Percentiles rank a stretch among this genome's conserved stretches.
Evolutionary conservation across 2,329 filamentous ascomycete species (phyloP).

Genomic region (Decorospora gaudefroyi): DNA sequence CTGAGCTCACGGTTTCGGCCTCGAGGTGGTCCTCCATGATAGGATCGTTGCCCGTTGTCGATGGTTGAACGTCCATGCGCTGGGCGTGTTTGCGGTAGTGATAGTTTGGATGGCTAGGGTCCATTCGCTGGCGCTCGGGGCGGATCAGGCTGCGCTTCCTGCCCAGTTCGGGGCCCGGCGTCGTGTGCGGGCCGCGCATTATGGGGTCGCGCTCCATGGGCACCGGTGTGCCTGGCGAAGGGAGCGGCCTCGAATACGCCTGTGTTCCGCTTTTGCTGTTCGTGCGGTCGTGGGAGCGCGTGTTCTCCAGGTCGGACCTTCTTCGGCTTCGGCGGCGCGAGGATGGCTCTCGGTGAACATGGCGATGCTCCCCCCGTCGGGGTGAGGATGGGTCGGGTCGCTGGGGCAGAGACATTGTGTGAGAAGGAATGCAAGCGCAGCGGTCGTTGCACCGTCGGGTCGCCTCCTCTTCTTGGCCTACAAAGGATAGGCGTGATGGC

Average conservation of each 20-base stretch:
- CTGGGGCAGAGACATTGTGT: conserved; percentile 56
- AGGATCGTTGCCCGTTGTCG: conserved; percentile 89
- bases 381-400: conserved; percentile 67
- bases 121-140: conserved; percentile 84
- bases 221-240: conserved; percentile 52
- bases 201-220: conserved; percentile 59
- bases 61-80: conserved; percentile 87
- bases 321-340: conserved; percentile 55
- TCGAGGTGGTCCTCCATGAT: conserved; percentile 71
- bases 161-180: conserved; percentile 54
- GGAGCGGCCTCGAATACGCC: conserved; percentile 48
- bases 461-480: conserved; percentile 3
- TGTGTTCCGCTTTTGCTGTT: conserved; percentile 49
- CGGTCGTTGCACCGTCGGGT: conserved; percentile 21
- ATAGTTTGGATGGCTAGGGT: conserved; percentile 89
- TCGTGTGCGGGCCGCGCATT: conserved; percentile 49
- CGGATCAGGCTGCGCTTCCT: conserved; percentile 88
- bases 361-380: conserved; percentile 50
- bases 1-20: conserved; percentile 62
- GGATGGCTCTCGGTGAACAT: conserved; percentile 69
- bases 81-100: conserved; percentile 94
- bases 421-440: conserved; percentile 34
- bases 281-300: conserved; percentile 54
- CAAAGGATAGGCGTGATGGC: conserved; percentile 17
- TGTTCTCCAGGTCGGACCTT: conserved; percentile 69